These are phyloP conservation scores for Mucor sp. DNA, from an alignment of 371 early-diverging fungal species.

Conservation along the genomic window DNA sequence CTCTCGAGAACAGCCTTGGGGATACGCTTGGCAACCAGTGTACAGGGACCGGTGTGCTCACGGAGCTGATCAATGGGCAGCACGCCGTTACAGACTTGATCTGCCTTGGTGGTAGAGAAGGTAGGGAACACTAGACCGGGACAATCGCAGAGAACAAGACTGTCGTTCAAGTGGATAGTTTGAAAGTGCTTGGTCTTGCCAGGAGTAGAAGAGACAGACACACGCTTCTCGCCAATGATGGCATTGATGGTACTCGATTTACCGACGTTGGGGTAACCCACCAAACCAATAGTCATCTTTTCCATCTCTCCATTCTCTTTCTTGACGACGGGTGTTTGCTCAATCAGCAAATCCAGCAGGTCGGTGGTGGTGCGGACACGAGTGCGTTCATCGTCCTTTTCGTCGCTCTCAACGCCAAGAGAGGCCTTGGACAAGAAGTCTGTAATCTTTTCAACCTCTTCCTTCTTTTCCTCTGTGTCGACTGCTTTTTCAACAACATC, in stretches of 20 bases:
- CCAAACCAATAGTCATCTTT: constrained; percentile 90
- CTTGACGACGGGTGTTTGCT: constrained; percentile 34
- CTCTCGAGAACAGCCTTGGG: constrained; percentile 91
- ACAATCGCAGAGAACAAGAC: constrained; percentile 96
- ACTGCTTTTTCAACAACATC: constrained; percentile 30
- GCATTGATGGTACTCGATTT: constrained; percentile 99
- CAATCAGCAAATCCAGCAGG: constrained; percentile 47
- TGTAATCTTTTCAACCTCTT: constrained; percentile 34
- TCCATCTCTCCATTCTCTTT: constrained; percentile 35
- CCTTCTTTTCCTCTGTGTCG: constrained; percentile 23
- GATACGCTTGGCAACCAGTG: constrained; percentile 81
- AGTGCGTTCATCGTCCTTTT: constrained; percentile 43
- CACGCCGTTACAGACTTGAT: constrained; percentile 98
- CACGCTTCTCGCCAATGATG: constrained; percentile 93
- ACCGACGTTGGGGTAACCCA: constrained; percentile 99
- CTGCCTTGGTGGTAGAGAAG: constrained; percentile 97
- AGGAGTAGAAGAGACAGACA: constrained; percentile 98
- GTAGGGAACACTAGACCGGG: constrained; percentile 99
- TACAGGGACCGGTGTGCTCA: constrained; percentile 92
- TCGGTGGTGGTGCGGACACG: constrained; percentile 51
- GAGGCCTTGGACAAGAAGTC: constrained; percentile 17
- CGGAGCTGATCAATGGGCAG: constrained; percentile 98
- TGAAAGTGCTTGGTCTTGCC: constrained; percentile 99
- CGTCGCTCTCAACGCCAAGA: constrained; percentile 16
- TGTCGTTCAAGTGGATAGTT: constrained; percentile 83